Conservation (phyloP, 306 rosid species). For the Delonix regia region DNA sequence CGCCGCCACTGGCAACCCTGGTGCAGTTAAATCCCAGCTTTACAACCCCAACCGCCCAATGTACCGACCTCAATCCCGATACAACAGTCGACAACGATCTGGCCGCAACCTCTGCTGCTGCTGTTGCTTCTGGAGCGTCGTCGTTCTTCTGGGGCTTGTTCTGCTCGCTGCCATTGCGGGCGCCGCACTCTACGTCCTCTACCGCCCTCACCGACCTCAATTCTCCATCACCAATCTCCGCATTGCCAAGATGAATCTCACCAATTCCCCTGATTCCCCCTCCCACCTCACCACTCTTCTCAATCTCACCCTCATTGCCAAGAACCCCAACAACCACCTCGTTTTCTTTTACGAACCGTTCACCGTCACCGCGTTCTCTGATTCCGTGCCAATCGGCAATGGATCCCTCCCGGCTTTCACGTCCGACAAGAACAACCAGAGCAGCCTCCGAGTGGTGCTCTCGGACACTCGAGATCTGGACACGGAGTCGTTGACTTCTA, state of each 20-base stretch:
- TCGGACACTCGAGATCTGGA: conserved; percentile 66
- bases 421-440: conserved; percentile 71
- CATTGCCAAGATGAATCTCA: conserved; percentile 75
- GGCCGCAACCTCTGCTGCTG: conserved; percentile 79
- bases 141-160: conserved; percentile 49
- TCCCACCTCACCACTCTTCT: conserved; percentile 69
- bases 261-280: conserved; percentile 67
- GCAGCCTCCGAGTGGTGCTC: conserved; percentile 54
- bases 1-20: conserved; percentile 42
- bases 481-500: conserved; percentile 60
- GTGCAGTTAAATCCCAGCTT: conserved; percentile 50
- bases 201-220: conserved; percentile 87
- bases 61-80: conserved; percentile 73
- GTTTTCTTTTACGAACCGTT: conserved; percentile 75
- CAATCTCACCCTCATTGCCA: conserved; percentile 75
- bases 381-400: conserved; percentile 64
- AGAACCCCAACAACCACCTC: conserved; percentile 86
- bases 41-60: conserved; percentile 63
- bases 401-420: conserved; percentile 72
- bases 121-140: conserved; percentile 89
- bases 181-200: conserved; percentile 75
- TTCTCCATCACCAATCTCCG: conserved; percentile 87
- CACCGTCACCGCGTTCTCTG: conserved; percentile 46
- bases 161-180: conserved; percentile 76
- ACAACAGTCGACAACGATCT: conserved; percentile 66